phyloP scores from a whole-genome alignment of 306 rosid genomes.

The Albizia julibrissin region DNA sequence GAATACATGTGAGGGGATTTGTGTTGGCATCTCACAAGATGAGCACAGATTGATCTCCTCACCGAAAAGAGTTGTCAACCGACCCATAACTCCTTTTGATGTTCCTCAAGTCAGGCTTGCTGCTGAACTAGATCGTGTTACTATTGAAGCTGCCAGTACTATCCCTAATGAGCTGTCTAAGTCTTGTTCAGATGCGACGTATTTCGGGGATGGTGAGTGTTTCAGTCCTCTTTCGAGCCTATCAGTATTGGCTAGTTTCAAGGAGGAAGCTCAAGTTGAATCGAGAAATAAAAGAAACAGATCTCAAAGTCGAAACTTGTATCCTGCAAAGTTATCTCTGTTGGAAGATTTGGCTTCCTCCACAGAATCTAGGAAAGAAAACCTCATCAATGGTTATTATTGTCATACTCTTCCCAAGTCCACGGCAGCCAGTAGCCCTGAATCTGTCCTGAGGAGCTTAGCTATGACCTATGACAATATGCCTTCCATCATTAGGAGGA shows the following conservation, averaged over 20 bases:
- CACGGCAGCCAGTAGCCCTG: slow-evolving; percentile 40
- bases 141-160: no score
- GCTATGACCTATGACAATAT: slow-evolving; percentile 54
- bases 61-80: background rate
- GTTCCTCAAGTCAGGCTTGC: slow-evolving; percentile 13
- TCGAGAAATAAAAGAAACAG: slow-evolving; percentile 4
- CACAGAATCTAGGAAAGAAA: background rate
- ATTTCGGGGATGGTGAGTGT: slow-evolving; percentile 20
- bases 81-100: background rate
- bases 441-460: slow-evolving; percentile 44
- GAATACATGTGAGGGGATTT: no score
- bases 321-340: background rate
- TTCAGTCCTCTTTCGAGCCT: slow-evolving; percentile 24
- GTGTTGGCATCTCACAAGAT: background rate
- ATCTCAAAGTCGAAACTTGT: background rate
- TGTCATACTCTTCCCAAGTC: slow-evolving; percentile 18
- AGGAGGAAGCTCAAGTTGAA: slow-evolving; percentile 24
- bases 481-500: slow-evolving; percentile 67
- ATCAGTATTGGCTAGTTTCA: slow-evolving; percentile 6
- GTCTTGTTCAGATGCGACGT: slow-evolving; percentile 20
- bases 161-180: slow-evolving; percentile 15
- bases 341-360: background rate
- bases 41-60: background rate
- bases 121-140: slow-evolving; percentile 10
- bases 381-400: background rate